These are phyloP conservation scores for Posidonia australis DNA, from an alignment of 106 monocot genomes.

Conservation along the genomic window DNA sequence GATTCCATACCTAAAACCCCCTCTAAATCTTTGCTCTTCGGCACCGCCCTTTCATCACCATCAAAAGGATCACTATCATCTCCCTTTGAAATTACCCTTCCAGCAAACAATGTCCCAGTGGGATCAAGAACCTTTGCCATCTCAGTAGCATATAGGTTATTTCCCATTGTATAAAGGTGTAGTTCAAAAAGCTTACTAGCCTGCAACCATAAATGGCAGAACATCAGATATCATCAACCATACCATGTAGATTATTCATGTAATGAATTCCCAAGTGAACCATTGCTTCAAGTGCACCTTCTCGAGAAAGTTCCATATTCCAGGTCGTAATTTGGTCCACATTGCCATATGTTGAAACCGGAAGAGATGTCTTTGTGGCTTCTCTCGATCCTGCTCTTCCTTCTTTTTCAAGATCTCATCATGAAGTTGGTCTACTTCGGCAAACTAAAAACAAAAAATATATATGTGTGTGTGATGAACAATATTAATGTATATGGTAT, in stretches of 20 bases:
- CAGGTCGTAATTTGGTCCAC: conserved; percentile 98
- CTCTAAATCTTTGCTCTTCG: conserved; percentile 90
- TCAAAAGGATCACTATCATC: conserved; percentile 60
- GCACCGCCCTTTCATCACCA: conserved; percentile 70
- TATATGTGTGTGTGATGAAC: background rate
- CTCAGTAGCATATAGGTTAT: conserved; percentile 91
- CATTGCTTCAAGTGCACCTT: conserved; percentile 36
- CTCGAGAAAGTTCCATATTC: conserved; percentile 95
- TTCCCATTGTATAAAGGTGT: conserved; percentile 97
- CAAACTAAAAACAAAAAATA: conserved; percentile 38
- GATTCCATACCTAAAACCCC: conserved; percentile 96
- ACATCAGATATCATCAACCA: background rate
- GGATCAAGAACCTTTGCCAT: conserved; percentile 93
- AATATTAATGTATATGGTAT: background rate
- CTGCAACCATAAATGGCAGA: conserved; percentile 19
- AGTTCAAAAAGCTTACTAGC: conserved; percentile 84
- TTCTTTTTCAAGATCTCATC: conserved; percentile 82
- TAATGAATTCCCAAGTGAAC: background rate
- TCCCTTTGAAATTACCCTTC: conserved; percentile 76
- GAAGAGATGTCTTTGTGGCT: conserved; percentile 57
- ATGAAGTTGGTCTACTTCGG: conserved; percentile 70
- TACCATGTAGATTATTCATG: background rate
- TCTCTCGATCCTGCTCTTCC: conserved; percentile 73
- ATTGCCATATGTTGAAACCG: conserved; percentile 88
- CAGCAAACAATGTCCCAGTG: conserved; percentile 59